Percentiles rank a stretch among this genome's conserved stretches.
These are phyloP conservation scores for Fusarium cyanostomum DNA, from an alignment of 2,329 filamentous ascomycete genomes.

Conservation along the genomic window DNA sequence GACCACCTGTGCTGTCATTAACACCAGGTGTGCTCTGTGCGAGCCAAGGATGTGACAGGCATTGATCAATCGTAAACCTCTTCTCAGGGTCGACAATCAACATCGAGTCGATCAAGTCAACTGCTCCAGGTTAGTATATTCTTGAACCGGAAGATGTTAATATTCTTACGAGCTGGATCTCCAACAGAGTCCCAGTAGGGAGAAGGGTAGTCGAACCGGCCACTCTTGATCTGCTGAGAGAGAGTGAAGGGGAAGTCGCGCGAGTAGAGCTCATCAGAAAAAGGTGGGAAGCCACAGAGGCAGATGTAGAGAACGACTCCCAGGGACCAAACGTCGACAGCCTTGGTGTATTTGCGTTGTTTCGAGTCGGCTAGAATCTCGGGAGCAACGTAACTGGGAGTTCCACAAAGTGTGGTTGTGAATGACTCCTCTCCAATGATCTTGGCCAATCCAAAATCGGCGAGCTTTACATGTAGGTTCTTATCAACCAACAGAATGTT, in stretches of 20 bases:
- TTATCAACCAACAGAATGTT: constrained; percentile 92
- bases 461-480: constrained; percentile 86
- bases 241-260: constrained; percentile 85
- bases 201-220: constrained; percentile 91
- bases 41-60: constrained; percentile 90
- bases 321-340: constrained; percentile 95
- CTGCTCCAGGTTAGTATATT: constrained; percentile 42
- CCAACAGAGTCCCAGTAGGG: constrained; percentile 80
- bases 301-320: constrained; percentile 99
- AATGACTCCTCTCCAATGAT: constrained; percentile 99
- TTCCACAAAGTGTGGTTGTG: constrained; percentile 94
- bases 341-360: constrained; percentile 89
- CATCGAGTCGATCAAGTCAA: constrained; percentile 96
- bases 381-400: constrained; percentile 96
- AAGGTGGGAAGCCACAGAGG: constrained; percentile 94
- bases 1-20: constrained; percentile 89
- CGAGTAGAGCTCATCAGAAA: constrained; percentile 90
- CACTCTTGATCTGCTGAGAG: constrained; percentile 90
- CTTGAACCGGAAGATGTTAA: background rate
- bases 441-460: constrained; percentile 96
- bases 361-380: constrained; percentile 88
- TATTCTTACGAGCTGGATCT: constrained; percentile 72
- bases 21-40: constrained; percentile 68
- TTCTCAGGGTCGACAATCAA: constrained; percentile 85
- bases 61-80: constrained; percentile 89